These are phyloP conservation scores for Penicillium sp. DNA, from an alignment of 2,329 filamentous ascomycete species.

Conservation along the genomic window DNA sequence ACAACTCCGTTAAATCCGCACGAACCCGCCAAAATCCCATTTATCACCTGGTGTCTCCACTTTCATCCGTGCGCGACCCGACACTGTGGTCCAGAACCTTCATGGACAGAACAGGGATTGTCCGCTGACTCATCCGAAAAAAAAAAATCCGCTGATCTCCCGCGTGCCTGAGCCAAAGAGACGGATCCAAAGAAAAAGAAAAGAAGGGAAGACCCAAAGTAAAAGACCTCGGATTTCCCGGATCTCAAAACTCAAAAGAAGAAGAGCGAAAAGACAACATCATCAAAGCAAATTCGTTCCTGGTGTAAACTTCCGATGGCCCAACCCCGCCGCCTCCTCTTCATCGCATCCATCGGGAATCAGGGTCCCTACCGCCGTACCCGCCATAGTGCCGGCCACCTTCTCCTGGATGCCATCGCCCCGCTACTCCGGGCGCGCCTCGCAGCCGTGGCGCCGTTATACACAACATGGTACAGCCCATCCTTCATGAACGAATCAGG, in stretches of 20 bases:
- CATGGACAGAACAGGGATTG: too few species aligned
- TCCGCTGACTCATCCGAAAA: too few species aligned
- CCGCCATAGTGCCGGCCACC: conserved; percentile 82
- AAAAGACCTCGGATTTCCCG: background rate
- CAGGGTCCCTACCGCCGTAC: conserved; percentile 66
- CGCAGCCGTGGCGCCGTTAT: conserved; percentile 40
- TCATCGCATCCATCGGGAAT: conserved; percentile 85
- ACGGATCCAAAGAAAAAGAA: background rate
- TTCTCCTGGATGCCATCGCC: conserved; percentile 60
- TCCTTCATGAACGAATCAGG: conserved; percentile 83
- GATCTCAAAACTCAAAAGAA: background rate
- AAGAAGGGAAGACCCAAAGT: background rate
- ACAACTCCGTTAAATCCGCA: too few species aligned
- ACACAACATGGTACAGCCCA: conserved; percentile 59
- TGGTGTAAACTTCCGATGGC: too few species aligned
- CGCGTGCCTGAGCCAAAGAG: too few species aligned
- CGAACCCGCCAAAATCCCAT: too few species aligned
- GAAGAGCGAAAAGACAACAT: too few species aligned
- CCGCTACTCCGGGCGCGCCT: conserved; percentile 44
- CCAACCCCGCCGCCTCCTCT: conserved; percentile 45
- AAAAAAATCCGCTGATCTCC: too few species aligned
- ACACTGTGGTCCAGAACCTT: too few species aligned
- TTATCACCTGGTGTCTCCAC: too few species aligned
- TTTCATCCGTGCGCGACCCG: too few species aligned
- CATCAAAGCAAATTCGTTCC: too few species aligned